phyloP scores from a whole-genome alignment of 2,329 filamentous ascomycete species.

The Daldinia sp. region DNA sequence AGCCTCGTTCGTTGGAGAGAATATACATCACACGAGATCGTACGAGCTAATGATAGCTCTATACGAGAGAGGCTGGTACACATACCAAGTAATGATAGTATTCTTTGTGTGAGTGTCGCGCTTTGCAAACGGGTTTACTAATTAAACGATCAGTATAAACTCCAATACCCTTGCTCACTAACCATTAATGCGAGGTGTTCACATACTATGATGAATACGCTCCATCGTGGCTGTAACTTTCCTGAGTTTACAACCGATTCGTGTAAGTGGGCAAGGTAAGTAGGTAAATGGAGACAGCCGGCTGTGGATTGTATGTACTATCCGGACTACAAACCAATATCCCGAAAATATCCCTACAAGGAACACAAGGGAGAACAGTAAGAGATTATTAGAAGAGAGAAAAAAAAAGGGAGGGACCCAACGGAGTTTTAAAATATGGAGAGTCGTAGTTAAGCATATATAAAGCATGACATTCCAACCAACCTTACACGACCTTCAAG shows the following conservation, averaged over 20 bases:
- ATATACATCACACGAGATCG: not conserved
- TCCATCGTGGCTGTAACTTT: conserved; percentile 45
- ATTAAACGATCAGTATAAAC: conserved; percentile 10
- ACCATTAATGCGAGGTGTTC: not conserved
- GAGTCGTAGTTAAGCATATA: conserved; percentile 6
- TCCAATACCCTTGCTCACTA: not conserved
- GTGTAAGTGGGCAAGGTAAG: conserved; percentile 13
- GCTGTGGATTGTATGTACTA: conserved; percentile 1
- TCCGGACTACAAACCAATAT: conserved; percentile 6
- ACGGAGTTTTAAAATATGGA: conserved; percentile 24
- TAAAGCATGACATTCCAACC: conserved; percentile 18
- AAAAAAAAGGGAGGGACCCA: conserved; percentile 6
- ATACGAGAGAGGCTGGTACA: not conserved
- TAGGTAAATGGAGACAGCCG: not conserved
- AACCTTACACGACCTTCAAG: conserved; percentile 5
- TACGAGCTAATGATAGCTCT: not conserved
- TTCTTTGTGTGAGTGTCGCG: conserved; percentile 73
- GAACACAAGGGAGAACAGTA: conserved; percentile 4
- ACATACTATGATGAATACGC: conserved; percentile 50
- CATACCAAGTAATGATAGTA: conserved; percentile 69
- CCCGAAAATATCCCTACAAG: conserved; percentile 13
- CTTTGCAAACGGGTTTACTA: conserved; percentile 82
- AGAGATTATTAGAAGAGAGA: not conserved
- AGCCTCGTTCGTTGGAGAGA: not conserved
- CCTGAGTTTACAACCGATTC: not conserved